Base-by-base conservation (phyloP, 371 early-diverging fungal genomes). In the Apophysomyces ossiformis region DNA sequence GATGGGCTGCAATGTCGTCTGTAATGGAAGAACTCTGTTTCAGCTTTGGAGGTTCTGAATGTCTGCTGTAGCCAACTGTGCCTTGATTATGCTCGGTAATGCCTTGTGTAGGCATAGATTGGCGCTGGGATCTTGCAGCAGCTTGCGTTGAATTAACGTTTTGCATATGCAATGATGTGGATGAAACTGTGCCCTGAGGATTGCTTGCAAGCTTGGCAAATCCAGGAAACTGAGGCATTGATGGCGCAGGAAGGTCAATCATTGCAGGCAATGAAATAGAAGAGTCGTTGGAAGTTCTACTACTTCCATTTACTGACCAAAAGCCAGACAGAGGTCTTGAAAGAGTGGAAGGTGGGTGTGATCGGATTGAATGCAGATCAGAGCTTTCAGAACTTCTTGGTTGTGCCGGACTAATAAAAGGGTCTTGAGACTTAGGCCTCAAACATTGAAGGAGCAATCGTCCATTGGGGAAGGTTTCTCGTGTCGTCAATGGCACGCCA, bases 381-480 rank as follows among this genome's bases (percentile, higher is more conserved):
- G 63, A 74, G 60, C 69, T 77, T 57, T 77, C 74, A 32, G 78
- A 77, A 7, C 65, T 57, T 26, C 74, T 62, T 35, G 67, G 64
- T 11, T 64, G 61, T 26, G 73, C 70, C 35, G 79, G 69, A 57
- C 70, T 66, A 37, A 76, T 72, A 63, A 69, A 75, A 13, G 67
- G 59, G 54, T 73, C 72, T 37, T 74, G 75, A 0, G 73, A 71
- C 43, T 69, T 82, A 8, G 88, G 87, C 12, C 80, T 69, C 1
- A 73, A 76, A 47, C 84, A 83, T 7, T 78, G 72, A 9, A 87
- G 68, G 0, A 83, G 71, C 68, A 88, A 61, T 18, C 85, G 78
- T 12, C 85, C 85, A 58, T 85, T 78, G 0, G 91, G 90, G 65
- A 82, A 90, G 0, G 90, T 86, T 44, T 78, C 74, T 50, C 86